Percentiles rank a stretch among this genome's conserved stretches.
These are phyloP conservation scores for Populus ilicifolia DNA, from an alignment of 345 rosid genomes.

Conservation along the genomic window DNA sequence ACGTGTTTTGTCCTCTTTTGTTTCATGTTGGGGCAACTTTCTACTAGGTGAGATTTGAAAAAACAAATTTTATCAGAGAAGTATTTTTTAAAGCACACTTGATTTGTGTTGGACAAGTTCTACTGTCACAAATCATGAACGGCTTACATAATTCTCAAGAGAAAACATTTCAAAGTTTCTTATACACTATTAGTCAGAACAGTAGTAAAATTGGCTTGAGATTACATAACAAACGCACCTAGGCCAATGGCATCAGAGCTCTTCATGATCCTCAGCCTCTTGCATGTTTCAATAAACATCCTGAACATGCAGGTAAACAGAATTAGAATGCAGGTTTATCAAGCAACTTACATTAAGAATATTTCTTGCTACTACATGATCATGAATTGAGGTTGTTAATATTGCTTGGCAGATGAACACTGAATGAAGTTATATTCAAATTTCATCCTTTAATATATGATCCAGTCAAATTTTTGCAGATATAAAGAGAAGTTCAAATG, in stretches of 20 bases:
- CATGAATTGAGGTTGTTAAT: too few relatives aligned
- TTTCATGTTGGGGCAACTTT: too few relatives aligned
- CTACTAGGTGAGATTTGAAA: too few relatives aligned
- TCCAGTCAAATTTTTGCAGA: not conserved
- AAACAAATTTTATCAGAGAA: too few relatives aligned
- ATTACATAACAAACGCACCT: constrained; percentile 10
- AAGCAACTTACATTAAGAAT: not conserved
- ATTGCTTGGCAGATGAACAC: not conserved
- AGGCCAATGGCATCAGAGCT: constrained; percentile 36
- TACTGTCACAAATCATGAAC: too few relatives aligned
- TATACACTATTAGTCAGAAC: not conserved
- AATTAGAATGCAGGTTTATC: not conserved
- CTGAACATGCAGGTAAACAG: constrained; percentile 6
- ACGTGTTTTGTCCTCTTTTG: too few relatives aligned
- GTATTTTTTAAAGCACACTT: too few relatives aligned
- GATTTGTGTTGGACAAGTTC: too few relatives aligned
- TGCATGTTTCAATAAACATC: constrained; percentile 36
- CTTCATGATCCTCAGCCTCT: constrained; percentile 34
- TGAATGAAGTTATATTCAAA: not conserved
- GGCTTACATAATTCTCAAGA: not conserved
- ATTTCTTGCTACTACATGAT: too few relatives aligned
- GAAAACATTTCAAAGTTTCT: not conserved
- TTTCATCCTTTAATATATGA: not conserved
- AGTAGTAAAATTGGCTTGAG: not conserved
- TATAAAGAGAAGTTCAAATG: too few relatives aligned